phyloP scores from a whole-genome alignment of 331 rosid genomes.

The Spiraea crenata region DNA sequence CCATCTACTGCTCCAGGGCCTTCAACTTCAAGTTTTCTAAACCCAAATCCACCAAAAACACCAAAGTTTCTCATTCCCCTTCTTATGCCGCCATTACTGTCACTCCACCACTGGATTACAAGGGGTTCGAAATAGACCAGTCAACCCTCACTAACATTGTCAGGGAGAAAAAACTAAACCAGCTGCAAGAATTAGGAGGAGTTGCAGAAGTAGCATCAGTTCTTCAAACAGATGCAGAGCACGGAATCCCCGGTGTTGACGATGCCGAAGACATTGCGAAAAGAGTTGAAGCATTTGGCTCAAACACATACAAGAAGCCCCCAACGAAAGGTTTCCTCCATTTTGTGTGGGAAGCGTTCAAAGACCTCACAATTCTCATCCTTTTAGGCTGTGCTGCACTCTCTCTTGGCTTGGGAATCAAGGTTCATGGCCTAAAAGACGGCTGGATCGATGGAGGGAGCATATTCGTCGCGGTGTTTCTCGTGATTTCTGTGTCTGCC shows the following conservation, averaged over 20 bases:
- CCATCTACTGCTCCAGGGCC: conserved; percentile 32
- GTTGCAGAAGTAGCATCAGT: neutral
- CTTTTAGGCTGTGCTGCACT: conserved; percentile 32
- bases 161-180: conserved; percentile 14
- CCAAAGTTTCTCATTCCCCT: conserved; percentile 3
- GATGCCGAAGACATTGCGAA: neutral
- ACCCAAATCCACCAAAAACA: neutral
- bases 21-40: neutral
- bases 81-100: conserved; percentile 15
- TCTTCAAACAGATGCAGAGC: neutral
- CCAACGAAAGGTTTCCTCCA: conserved; percentile 28
- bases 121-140: conserved; percentile 10
- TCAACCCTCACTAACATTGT: conserved; percentile 22
- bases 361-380: conserved; percentile 33
- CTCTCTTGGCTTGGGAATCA: conserved; percentile 43
- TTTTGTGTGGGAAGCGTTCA: conserved; percentile 24
- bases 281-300: conserved; percentile 17
- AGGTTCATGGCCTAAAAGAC: conserved; percentile 32
- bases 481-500: conserved; percentile 25
- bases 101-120: neutral
- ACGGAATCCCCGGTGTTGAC: conserved; percentile 8
- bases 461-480: conserved; percentile 34
- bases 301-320: conserved; percentile 28
- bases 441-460: conserved; percentile 47
- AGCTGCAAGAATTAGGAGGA: conserved; percentile 17